Percentiles rank a stretch among this genome's conserved stretches.
Evolutionary conservation across 768 basidiomycete species (phyloP).

Genomic region (Lyophyllum decastes): DNA sequence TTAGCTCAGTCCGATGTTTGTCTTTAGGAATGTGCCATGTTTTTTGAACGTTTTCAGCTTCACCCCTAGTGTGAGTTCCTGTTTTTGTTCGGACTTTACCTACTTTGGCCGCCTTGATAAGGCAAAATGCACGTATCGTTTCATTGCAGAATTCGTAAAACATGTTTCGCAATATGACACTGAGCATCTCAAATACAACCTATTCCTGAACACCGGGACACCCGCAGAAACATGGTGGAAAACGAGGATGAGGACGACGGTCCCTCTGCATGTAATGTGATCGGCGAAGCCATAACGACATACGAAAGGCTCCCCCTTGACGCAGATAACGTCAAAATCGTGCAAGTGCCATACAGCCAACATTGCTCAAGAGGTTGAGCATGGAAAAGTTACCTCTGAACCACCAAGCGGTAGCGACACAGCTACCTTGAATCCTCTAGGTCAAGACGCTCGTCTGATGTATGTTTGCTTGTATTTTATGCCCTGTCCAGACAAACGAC

Average conservation of each 20-base stretch:
- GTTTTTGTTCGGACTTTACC: background rate
- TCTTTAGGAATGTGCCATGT: conserved; percentile 72
- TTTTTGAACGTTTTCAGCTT: conserved; percentile 72
- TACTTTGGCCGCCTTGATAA: conserved; percentile 19
- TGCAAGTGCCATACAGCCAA: conserved; percentile 30
- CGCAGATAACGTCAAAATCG: conserved; percentile 22
- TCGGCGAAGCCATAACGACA: background rate
- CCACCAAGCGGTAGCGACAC: conserved; percentile 5
- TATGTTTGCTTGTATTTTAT: background rate
- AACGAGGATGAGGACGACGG: conserved; percentile 14
- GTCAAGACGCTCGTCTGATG: background rate
- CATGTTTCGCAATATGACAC: conserved; percentile 46
- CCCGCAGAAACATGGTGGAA: conserved; percentile 23
- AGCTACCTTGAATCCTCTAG: background rate
- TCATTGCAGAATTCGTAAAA: conserved; percentile 57
- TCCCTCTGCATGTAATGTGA: background rate
- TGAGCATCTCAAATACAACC: conserved; percentile 38
- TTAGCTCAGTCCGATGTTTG: background rate
- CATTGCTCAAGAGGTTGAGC: conserved; percentile 27
- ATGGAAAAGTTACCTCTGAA: conserved; percentile 19
- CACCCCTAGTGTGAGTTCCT: conserved; percentile 48
- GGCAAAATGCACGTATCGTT: conserved; percentile 62
- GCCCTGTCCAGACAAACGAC: conserved; percentile 1
- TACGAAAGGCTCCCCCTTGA: background rate
- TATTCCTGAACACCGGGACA: conserved; percentile 45